These are phyloP conservation scores for Trametes hirsuta DNA, from an alignment of 1,284 basidiomycete species.

Conservation along the genomic window DNA sequence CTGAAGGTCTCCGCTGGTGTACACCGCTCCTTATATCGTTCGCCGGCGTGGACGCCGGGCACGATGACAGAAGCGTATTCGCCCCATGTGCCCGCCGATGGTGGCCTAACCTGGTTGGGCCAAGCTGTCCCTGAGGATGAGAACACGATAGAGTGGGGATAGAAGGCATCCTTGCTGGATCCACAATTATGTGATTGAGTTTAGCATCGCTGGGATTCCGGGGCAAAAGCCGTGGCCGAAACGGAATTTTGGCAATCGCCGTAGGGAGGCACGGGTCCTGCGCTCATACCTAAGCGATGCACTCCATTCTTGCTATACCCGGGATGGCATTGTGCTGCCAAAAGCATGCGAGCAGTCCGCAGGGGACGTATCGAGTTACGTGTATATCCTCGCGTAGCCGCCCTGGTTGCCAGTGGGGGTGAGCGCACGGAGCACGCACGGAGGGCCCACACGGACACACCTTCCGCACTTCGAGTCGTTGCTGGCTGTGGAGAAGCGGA, in stretches of 20 bases:
- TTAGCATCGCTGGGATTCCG: neutral
- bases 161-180: slow-evolving; percentile 1
- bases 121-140: slow-evolving; percentile 1
- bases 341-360: neutral
- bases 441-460: too few species aligned
- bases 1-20: neutral
- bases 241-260: neutral
- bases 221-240: neutral
- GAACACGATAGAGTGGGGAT: neutral
- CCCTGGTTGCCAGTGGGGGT: neutral
- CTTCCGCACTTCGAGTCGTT: neutral
- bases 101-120: slow-evolving; percentile 1
- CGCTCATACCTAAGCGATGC: neutral
- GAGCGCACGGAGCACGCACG: neutral
- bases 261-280: too few species aligned
- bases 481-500: neutral
- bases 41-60: too few species aligned
- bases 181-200: slow-evolving; percentile 7
- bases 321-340: neutral
- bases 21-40: neutral
- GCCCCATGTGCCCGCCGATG: neutral
- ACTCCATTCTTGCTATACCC: neutral
- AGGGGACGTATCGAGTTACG: slow-evolving; percentile 8
- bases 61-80: neutral
- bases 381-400: neutral